Conservation (phyloP, 805 yeast species). For the Grigorovia jiainica region DNA sequence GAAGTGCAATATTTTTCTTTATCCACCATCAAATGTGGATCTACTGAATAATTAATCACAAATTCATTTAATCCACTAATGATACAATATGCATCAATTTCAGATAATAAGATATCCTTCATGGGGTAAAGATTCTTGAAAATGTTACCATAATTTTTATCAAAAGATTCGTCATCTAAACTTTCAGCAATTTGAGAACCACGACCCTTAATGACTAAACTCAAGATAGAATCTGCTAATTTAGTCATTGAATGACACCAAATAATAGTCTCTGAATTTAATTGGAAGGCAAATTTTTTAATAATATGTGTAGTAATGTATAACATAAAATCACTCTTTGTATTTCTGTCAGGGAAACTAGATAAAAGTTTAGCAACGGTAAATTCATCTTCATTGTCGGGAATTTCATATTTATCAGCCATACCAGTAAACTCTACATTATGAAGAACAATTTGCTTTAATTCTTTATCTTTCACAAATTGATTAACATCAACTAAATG, state of each 20-base stretch:
- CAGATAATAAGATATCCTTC: conserved; percentile 64
- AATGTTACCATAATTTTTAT: conserved; percentile 21
- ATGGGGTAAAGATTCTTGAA: conserved; percentile 57
- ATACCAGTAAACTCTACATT: conserved; percentile 17
- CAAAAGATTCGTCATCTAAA: conserved; percentile 33
- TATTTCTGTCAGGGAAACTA: conserved; percentile 41
- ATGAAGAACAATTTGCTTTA: conserved; percentile 29
- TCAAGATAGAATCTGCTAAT: conserved; percentile 68
- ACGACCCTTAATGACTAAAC: conserved; percentile 78
- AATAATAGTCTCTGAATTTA: conserved; percentile 40
- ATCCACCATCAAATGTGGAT: conserved; percentile 16
- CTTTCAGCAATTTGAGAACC: conserved; percentile 55
- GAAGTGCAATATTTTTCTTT: conserved; percentile 20
- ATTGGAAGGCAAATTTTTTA: conserved; percentile 36
- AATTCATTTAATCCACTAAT: conserved; percentile 29
- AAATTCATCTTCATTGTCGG: background rate
- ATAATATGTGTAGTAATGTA: conserved; percentile 41
- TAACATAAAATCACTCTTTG: conserved; percentile 52
- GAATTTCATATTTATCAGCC: conserved; percentile 1
- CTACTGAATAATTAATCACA: conserved; percentile 15
- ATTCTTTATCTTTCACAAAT: conserved; percentile 27
- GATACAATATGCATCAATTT: conserved; percentile 45
- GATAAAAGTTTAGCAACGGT: conserved; percentile 9
- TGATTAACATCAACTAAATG: conserved; percentile 35
- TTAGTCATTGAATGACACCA: conserved; percentile 77